Base-by-base conservation (phyloP, 179 eudicot genomes). In the Silene coronaria region DNA sequence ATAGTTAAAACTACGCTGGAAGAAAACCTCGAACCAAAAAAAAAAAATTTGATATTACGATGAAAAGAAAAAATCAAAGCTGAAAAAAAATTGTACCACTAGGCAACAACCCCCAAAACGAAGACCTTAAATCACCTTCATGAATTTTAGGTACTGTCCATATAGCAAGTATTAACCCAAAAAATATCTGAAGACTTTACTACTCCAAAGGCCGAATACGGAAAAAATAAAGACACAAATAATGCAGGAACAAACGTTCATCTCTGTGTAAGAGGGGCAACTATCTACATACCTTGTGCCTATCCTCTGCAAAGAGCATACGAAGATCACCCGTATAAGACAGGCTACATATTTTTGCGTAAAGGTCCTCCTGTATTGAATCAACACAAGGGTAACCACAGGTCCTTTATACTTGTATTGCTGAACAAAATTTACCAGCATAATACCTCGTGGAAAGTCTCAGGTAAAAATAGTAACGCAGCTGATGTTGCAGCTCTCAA, bases 241-340 rank as follows among this genome's bases (percentile, higher is more conserved):
- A 3, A 58, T 38, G 28, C 14, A 36, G 19, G 24, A 63, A 16
- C 62, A 4, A n/a, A 42, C 22, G 53, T 34, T 36, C 9, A 34
- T 13, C 53, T 57, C 38, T 32, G 30, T 16, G 24, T 22, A 21
- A 38, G 26, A 73, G 16, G 23, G 26, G 63, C 34, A 75, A 61
- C 12, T 27, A 27, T 38, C 75, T 64, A 42, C 77, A 77, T 83
- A 90, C 99, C 97, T 96, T 96, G 77, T 89, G 81, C 81, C 76
- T 89, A 79, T 96, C 99, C 84, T 93, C 99, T 16, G 97, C 99
- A 83, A 96, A 96, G 77, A 91, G 84, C 99, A 96, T 96, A 22
- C 99, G 87, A 75, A 96, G 62, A 83, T 96, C 99, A 74, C 99
- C 99, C 86, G 72, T 85, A 81, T 93, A 96, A 66, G 99, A 96